These are phyloP conservation scores for Coffea canephora DNA, from an alignment of 257 asterid genomes.

Conservation along the genomic window DNA sequence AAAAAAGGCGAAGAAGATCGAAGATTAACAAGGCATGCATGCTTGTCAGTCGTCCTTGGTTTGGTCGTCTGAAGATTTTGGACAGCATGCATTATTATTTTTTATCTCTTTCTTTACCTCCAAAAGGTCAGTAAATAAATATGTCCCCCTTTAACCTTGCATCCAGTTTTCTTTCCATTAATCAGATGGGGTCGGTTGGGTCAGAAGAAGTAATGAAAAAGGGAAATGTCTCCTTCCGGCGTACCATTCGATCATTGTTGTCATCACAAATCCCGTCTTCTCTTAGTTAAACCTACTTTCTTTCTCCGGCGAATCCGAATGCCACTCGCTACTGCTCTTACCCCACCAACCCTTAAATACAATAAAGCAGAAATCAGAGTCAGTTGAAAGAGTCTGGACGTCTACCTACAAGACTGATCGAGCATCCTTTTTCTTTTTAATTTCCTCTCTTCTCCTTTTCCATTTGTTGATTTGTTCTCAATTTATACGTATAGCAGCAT, in stretches of 20 bases:
- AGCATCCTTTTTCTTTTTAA: too few species aligned
- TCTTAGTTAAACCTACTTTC: neutral
- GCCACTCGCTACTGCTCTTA: neutral
- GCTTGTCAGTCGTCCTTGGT: neutral
- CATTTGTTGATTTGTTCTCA: neutral
- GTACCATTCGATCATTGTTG: neutral
- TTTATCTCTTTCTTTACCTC: neutral
- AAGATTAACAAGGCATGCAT: neutral
- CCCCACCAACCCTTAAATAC: too few species aligned
- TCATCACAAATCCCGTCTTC: neutral
- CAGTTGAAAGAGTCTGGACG: too few species aligned
- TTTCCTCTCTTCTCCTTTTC: neutral
- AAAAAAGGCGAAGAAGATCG: neutral
- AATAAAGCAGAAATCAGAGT: too few species aligned
- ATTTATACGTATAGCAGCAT: too few species aligned
- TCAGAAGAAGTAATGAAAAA: slow-evolving; percentile 2
- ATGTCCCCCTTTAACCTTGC: slow-evolving; percentile 12
- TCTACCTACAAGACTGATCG: neutral
- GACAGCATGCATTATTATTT: neutral
- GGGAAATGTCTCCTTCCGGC: neutral
- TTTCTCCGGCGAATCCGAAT: neutral
- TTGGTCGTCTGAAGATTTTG: neutral
- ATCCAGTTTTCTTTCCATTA: neutral
- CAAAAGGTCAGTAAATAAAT: neutral
- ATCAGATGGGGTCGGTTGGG: neutral